A percentile compares a stretch with the other conserved stretches of the same genome.
Evolutionary conservation across 2,329 filamentous ascomycete species (phyloP).

Genomic region (Lithohypha guttulata): DNA sequence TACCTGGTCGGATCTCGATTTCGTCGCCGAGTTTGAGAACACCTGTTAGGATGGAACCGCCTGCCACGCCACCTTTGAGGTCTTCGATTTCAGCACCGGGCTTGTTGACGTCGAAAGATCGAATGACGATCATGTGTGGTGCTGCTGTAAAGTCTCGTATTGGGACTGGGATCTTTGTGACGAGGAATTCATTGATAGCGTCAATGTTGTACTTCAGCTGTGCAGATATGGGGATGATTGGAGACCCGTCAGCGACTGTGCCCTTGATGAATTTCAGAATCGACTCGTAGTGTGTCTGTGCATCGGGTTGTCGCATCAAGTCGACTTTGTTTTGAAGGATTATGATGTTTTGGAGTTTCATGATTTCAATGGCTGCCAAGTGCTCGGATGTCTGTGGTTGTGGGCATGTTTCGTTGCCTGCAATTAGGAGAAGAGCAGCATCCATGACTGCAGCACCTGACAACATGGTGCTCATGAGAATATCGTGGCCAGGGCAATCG

Average conservation of each 20-base stretch:
- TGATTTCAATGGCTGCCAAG: constrained; percentile 97
- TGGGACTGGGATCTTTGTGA: constrained; percentile 89
- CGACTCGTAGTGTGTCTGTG: constrained; percentile 87
- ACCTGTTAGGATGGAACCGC: constrained; percentile 92
- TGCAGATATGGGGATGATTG: constrained; percentile 92
- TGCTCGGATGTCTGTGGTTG: constrained; percentile 98
- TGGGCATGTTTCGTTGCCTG: constrained; percentile 95
- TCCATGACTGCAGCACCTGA: constrained; percentile 99
- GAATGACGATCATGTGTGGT: constrained; percentile 98
- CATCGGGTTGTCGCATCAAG: constrained; percentile 91
- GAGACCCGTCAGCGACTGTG: constrained; percentile 87
- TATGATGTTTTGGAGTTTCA: constrained; percentile 99
- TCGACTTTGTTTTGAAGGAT: constrained; percentile 99
- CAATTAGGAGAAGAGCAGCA: constrained; percentile 87
- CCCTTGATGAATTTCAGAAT: constrained; percentile 98
- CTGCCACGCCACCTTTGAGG: constrained; percentile 94
- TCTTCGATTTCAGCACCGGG: constrained; percentile 97
- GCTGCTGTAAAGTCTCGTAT: constrained; percentile 80
- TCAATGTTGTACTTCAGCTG: constrained; percentile 99
- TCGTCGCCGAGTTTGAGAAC: constrained; percentile 95
- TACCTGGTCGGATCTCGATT: constrained; percentile 97
- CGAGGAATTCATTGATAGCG: constrained; percentile 89
- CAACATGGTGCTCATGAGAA: constrained; percentile 99
- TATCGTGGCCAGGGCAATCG: constrained; percentile 98
- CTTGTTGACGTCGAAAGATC: constrained; percentile 99